Percentiles rank a stretch among this genome's conserved stretches.
phyloP scores from a whole-genome alignment of 768 basidiomycete species.

The Boletus vermiculosoides region DNA sequence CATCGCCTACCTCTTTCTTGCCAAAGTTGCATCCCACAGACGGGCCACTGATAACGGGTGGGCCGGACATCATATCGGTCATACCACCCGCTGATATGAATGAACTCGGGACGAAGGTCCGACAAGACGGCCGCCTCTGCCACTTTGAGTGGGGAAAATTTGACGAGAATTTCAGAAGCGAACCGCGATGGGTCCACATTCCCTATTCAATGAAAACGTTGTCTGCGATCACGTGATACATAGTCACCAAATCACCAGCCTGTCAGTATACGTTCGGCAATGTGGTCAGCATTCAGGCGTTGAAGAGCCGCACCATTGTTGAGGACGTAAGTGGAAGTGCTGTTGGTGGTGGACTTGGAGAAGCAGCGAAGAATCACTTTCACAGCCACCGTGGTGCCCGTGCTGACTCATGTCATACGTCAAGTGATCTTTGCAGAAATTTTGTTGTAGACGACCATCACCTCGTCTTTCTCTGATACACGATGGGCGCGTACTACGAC shows the following conservation, averaged over 20 bases:
- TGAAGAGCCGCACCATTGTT: neutral
- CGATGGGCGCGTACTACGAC: conserved; percentile 89
- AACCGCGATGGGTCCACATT: too few relatives aligned
- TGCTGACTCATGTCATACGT: neutral
- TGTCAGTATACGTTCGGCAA: neutral
- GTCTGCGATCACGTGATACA: neutral
- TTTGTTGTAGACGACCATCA: neutral
- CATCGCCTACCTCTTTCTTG: neutral
- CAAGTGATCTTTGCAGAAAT: neutral
- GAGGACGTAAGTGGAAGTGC: too few relatives aligned
- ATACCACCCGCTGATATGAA: too few relatives aligned
- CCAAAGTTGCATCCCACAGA: neutral
- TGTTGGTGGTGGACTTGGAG: too few relatives aligned
- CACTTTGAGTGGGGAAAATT: too few relatives aligned
- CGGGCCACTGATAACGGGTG: too few relatives aligned
- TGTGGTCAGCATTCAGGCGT: neutral
- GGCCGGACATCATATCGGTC: too few relatives aligned
- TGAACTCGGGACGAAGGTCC: too few relatives aligned
- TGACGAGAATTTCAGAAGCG: neutral
- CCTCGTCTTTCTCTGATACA: neutral
- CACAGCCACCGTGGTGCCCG: neutral
- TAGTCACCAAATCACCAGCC: neutral
- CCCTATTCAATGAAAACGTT: too few relatives aligned
- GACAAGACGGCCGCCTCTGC: too few relatives aligned
- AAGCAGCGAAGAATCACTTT: too few relatives aligned